Percentiles rank a stretch among this genome's conserved stretches.
These are phyloP conservation scores for Leccinum pallidistipes DNA, from an alignment of 1,284 basidiomycete genomes.

Conservation along the genomic window DNA sequence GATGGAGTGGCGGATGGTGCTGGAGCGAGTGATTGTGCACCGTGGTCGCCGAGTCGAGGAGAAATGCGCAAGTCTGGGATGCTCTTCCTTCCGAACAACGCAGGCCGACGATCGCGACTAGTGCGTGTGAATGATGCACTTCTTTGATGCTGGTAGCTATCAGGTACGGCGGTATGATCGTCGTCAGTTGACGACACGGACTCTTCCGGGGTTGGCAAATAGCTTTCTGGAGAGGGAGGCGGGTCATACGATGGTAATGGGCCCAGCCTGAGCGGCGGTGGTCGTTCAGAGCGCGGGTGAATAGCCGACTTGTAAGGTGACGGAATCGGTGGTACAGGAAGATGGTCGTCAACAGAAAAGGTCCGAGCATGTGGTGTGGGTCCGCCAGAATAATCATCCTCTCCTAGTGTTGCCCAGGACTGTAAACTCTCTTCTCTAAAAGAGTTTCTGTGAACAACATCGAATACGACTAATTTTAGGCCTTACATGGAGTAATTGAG, in stretches of 20 bases:
- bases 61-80: conserved; percentile 80
- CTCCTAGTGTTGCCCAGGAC: conserved; percentile 44
- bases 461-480: conserved; percentile 9
- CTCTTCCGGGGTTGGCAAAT: conserved; percentile 59
- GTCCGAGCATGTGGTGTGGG: conserved; percentile 56
- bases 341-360: conserved; percentile 59
- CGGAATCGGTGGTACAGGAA: conserved; percentile 43
- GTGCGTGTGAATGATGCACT: conserved; percentile 57
- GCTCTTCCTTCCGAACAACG: conserved; percentile 74
- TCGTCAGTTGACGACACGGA: conserved; percentile 45
- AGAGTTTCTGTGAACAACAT: conserved; percentile 8
- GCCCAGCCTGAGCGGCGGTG: conserved; percentile 53
- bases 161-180: conserved; percentile 31
- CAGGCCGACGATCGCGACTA: conserved; percentile 38
- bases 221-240: conserved; percentile 53
- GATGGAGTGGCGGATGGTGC: conserved; percentile 9
- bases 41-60: conserved; percentile 39
- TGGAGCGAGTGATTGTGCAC: conserved; percentile 26
- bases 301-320: conserved; percentile 35
- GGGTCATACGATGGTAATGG: conserved; percentile 43
- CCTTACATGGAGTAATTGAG: conserved; percentile 47
- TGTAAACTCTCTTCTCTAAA: conserved; percentile 42
- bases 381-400: conserved; percentile 37
- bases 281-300: conserved; percentile 39
- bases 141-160: conserved; percentile 47